These are phyloP conservation scores for Saccharomycopsis sp. DNA, from an alignment of 805 yeast species.

Conservation along the genomic window DNA sequence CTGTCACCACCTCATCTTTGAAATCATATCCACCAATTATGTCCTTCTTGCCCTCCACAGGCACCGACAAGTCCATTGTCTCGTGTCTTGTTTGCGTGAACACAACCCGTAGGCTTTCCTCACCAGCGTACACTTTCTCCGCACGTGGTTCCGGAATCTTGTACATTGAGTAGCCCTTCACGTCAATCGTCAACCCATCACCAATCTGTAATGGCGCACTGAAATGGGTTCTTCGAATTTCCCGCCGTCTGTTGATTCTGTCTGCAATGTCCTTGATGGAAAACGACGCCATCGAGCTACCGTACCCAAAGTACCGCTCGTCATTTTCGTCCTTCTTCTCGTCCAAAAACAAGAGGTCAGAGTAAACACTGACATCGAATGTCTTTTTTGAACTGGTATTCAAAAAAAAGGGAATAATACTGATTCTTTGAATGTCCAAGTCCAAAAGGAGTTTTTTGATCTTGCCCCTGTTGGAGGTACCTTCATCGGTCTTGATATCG, in stretches of 20 bases:
- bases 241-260: slow-evolving; percentile 46
- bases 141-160: slow-evolving; percentile 43
- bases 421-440: slow-evolving; percentile 43
- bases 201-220: slow-evolving; percentile 51
- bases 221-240: slow-evolving; percentile 55
- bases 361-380: slow-evolving; percentile 43
- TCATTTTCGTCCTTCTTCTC: slow-evolving; percentile 29
- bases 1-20: slow-evolving; percentile 38
- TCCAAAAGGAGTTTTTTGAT: slow-evolving; percentile 54
- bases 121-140: slow-evolving; percentile 46
- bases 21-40: slow-evolving; percentile 33
- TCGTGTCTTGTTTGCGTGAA: slow-evolving; percentile 35
- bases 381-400: slow-evolving; percentile 25
- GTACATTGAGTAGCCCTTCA: slow-evolving; percentile 63
- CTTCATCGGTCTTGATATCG: slow-evolving; percentile 28
- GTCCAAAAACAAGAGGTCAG: slow-evolving; percentile 38
- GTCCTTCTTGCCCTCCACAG: slow-evolving; percentile 33
- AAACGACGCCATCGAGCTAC: slow-evolving; percentile 26
- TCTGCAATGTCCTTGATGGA: slow-evolving; percentile 35
- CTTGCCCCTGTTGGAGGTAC: slow-evolving; percentile 30
- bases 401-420: slow-evolving; percentile 57
- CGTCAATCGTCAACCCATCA: slow-evolving; percentile 48
- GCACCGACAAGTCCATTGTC: slow-evolving; percentile 31
- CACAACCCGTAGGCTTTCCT: slow-evolving; percentile 44
- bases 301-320: slow-evolving; percentile 22